Conservation (phyloP, 2,329 filamentous ascomycete genomes). For the Penicillium sp. region DNA sequence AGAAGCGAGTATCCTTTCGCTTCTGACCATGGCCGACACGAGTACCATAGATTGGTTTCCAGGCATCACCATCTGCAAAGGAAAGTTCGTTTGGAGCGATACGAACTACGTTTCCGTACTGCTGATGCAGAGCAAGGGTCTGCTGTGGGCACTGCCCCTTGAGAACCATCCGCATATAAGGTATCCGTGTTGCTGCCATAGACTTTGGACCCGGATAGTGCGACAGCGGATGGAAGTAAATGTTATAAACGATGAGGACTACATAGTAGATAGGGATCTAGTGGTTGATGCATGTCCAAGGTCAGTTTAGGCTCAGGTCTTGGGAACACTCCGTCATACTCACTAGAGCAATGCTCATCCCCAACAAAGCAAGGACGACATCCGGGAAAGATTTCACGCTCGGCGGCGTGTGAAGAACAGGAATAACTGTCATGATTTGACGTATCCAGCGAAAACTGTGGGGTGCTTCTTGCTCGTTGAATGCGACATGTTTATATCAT, state of each 20-base stretch:
- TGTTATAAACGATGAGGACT: conserved; percentile 25
- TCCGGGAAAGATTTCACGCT: not conserved
- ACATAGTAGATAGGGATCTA: conserved; percentile 10
- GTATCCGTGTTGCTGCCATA: conserved; percentile 24
- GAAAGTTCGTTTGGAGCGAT: conserved; percentile 33
- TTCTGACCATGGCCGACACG: conserved; percentile 19
- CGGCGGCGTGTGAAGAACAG: not conserved
- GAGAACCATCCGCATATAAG: conserved; percentile 15
- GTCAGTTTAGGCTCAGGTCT: not conserved
- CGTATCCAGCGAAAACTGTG: not conserved
- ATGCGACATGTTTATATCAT: conserved; percentile 2
- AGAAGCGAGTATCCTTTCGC: conserved; percentile 24
- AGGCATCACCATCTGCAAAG: conserved; percentile 24
- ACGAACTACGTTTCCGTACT: conserved; percentile 32
- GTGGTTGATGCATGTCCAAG: not conserved
- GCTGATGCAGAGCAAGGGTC: conserved; percentile 22
- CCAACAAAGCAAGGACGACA: not conserved
- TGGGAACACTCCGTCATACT: not conserved
- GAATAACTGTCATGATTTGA: not conserved
- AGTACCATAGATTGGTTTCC: conserved; percentile 31
- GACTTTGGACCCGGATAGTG: conserved; percentile 30
- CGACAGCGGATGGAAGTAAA: conserved; percentile 32
- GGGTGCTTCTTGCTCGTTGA: not conserved
- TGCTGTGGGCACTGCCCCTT: conserved; percentile 13
- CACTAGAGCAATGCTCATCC: not conserved